Percentiles rank a stretch among this genome's conserved stretches.
phyloP scores from a whole-genome alignment of 1,284 basidiomycete genomes.

The Lentinula novae-zelandiae region DNA sequence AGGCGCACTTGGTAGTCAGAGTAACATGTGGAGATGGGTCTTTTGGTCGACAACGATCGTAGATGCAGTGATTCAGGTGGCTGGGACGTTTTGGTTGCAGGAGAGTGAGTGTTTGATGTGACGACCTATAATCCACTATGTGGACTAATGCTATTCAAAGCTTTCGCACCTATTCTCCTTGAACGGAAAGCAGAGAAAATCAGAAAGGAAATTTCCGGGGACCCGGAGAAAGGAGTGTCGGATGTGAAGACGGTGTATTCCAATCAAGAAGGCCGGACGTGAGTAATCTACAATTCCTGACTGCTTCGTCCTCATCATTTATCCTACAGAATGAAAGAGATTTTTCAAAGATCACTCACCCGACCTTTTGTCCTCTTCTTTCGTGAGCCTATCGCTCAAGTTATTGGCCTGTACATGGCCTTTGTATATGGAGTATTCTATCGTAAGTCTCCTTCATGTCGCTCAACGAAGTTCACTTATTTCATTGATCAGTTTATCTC shows the following conservation, averaged over 20 bases:
- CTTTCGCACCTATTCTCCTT: constrained; percentile 60
- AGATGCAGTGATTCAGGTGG: constrained; percentile 43
- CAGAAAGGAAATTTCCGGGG: constrained; percentile 38
- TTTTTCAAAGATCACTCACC: constrained; percentile 21
- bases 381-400: constrained; percentile 16
- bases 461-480: background rate
- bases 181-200: constrained; percentile 54
- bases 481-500: constrained; percentile 10
- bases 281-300: constrained; percentile 18
- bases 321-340: constrained; percentile 20
- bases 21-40: constrained; percentile 58
- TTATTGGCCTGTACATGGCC: constrained; percentile 18
- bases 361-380: constrained; percentile 16
- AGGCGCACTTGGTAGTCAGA: background rate
- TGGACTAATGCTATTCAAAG: constrained; percentile 25
- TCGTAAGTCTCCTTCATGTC: background rate
- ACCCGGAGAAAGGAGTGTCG: constrained; percentile 37
- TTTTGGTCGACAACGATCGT: constrained; percentile 23
- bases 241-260: constrained; percentile 45
- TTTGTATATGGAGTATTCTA: constrained; percentile 18
- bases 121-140: too few species aligned
- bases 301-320: background rate
- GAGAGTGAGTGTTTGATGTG: constrained; percentile 45
- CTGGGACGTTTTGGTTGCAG: constrained; percentile 55
- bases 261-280: constrained; percentile 35